Evolutionary conservation across 768 basidiomycete genomes (phyloP).

Genomic region (Phlegmacium glaucopus): DNA sequence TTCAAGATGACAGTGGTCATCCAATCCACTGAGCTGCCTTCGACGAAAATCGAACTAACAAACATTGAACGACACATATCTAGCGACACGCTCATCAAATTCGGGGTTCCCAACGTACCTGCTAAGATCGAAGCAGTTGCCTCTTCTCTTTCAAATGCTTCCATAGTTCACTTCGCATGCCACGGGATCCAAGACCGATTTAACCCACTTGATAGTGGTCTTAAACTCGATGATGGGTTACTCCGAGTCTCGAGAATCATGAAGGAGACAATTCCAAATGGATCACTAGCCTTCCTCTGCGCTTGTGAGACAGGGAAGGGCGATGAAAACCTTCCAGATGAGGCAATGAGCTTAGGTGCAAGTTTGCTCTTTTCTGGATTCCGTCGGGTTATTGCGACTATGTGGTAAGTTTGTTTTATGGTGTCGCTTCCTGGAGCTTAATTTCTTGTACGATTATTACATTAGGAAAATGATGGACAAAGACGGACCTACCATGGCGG

Average conservation of each 20-base stretch:
- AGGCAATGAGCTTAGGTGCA: constrained; percentile 1
- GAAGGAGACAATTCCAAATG: not conserved
- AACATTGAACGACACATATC: not conserved
- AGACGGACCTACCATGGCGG: not conserved
- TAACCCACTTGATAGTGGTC: constrained; percentile 2
- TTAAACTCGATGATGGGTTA: not conserved
- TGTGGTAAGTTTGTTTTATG: not conserved
- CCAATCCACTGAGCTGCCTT: not conserved
- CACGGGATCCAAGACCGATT: constrained; percentile 1
- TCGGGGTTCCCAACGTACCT: not conserved
- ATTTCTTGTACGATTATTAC: not conserved
- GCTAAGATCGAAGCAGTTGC: not conserved
- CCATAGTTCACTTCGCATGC: constrained; percentile 5
- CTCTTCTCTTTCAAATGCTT: not conserved
- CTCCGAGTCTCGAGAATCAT: not conserved
- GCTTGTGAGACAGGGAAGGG: constrained; percentile 6
- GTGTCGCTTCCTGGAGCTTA: not conserved
- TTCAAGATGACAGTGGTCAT: not conserved
- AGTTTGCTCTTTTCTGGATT: not conserved
- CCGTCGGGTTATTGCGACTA: not conserved
- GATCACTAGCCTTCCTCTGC: constrained; percentile 2
- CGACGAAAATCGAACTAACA: not conserved
- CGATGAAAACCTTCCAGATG: constrained; percentile 1
- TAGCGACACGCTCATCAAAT: not conserved
- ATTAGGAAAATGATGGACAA: not conserved